Percentiles rank a stretch among this genome's conserved stretches.
These are phyloP conservation scores for Clarkia xantiana DNA, from an alignment of 345 rosid species.

Conservation along the genomic window DNA sequence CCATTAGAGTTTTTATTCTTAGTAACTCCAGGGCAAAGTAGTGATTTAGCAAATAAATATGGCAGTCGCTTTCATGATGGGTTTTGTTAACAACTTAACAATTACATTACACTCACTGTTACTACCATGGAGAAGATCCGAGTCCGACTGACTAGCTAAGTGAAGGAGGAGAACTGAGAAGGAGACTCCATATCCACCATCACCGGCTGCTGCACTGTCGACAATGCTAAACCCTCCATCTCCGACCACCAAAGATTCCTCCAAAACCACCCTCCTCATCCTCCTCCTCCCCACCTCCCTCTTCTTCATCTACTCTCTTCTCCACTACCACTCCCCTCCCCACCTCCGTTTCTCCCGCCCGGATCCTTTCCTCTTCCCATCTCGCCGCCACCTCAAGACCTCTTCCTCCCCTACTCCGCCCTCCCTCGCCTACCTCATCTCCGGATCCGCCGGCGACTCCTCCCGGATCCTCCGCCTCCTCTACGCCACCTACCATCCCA, in stretches of 20 bases:
- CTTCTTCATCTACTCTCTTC: conserved; percentile 46
- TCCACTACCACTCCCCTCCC: conserved; percentile 13
- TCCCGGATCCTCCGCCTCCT: conserved; percentile 65
- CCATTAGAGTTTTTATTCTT: too few relatives aligned
- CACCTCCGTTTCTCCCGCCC: conserved; percentile 17
- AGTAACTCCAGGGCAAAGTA: too few relatives aligned
- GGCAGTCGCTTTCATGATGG: too few relatives aligned
- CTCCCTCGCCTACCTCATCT: conserved; percentile 58
- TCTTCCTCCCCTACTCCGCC: conserved; percentile 52
- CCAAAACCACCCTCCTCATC: conserved; percentile 35
- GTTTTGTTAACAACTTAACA: too few relatives aligned
- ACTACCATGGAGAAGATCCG: not conserved
- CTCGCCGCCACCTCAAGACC: conserved; percentile 23
- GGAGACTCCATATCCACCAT: conserved; percentile 1
- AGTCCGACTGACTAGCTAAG: not conserved
- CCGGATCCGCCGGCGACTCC: conserved; percentile 62
- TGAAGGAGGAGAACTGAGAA: too few relatives aligned
- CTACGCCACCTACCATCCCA: conserved; percentile 67
- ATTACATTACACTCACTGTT: too few relatives aligned
- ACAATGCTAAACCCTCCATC: conserved; percentile 3
- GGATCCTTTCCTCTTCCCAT: conserved; percentile 65
- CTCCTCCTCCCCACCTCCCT: conserved; percentile 43
- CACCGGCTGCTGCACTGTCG: conserved; percentile 1
- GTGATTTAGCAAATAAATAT: too few relatives aligned
- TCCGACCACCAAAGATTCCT: conserved; percentile 9